phyloP scores from a whole-genome alignment of 1,139 yeast species.

The Taphrina sp. region DNA sequence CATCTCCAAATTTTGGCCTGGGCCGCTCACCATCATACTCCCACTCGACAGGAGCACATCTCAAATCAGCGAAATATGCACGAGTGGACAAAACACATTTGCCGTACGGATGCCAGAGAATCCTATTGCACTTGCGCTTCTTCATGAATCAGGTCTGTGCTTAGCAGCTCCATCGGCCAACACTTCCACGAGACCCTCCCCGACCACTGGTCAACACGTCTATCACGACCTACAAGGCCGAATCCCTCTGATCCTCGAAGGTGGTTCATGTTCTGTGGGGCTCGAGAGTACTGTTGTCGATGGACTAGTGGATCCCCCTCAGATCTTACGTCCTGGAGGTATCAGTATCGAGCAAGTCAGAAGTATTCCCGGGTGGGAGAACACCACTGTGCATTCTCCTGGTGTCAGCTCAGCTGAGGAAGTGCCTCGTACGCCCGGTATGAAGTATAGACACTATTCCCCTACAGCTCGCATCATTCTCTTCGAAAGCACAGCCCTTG shows the following conservation, averaged over 20 bases:
- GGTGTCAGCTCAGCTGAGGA: constrained; percentile 48
- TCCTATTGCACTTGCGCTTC: constrained; percentile 86
- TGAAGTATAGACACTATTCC: constrained; percentile 94
- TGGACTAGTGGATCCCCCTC: constrained; percentile 80
- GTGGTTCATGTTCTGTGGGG: constrained; percentile 87
- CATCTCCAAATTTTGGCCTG: constrained; percentile 82
- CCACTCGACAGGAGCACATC: constrained; percentile 47
- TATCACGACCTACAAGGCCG: constrained; percentile 70
- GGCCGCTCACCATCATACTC: constrained; percentile 82
- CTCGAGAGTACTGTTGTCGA: constrained; percentile 92
- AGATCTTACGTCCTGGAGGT: constrained; percentile 91
- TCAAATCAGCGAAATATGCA: constrained; percentile 64
- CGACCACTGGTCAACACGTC: constrained; percentile 85
- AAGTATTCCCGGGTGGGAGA: constrained; percentile 68
- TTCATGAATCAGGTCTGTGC: constrained; percentile 82
- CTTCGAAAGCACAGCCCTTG: constrained; percentile 47
- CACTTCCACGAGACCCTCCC: constrained; percentile 92
- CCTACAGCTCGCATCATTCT: constrained; percentile 81
- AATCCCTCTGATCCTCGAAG: constrained; percentile 85
- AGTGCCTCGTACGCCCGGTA: constrained; percentile 89
- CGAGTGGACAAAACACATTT: constrained; percentile 83
- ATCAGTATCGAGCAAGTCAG: constrained; percentile 73
- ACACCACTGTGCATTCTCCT: constrained; percentile 47
- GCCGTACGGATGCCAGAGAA: constrained; percentile 88
- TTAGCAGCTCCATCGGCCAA: constrained; percentile 97